These are phyloP conservation scores for Solanum pimpinellifolium DNA, from an alignment of 257 asterid genomes.

Conservation along the genomic window DNA sequence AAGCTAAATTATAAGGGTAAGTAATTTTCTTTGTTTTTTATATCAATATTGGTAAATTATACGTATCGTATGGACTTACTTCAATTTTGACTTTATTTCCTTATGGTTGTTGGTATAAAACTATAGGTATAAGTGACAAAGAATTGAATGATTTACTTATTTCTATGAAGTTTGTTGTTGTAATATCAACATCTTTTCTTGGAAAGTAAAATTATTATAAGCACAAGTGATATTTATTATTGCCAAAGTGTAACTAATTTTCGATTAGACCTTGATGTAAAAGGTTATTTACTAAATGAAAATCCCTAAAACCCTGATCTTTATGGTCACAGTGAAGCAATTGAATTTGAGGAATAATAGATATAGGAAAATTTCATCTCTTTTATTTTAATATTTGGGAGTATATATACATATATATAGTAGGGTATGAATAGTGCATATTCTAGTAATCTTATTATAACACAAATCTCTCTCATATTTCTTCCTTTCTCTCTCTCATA, in stretches of 20 bases:
- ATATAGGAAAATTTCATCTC: background rate
- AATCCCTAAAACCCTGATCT: background rate
- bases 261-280: background rate
- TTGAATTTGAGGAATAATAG: background rate
- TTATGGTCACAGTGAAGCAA: background rate
- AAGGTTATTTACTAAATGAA: background rate
- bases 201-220: background rate
- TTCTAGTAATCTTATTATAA: background rate
- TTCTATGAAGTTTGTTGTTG: background rate
- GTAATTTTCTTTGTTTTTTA: background rate
- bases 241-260: background rate
- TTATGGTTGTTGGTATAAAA: background rate
- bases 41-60: background rate
- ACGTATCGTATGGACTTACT: background rate
- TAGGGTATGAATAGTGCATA: background rate
- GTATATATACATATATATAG: background rate
- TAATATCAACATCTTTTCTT: background rate
- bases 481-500: slow-evolving; percentile 34
- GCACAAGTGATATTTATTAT: background rate
- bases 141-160: background rate
- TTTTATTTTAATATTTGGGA: background rate
- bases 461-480: background rate
- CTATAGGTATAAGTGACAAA: background rate
- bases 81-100: background rate
- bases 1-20: background rate